A percentile compares a stretch with the other conserved stretches of the same genome.
These are phyloP conservation scores for Pelargonium citronellum DNA, from an alignment of 441 rosid species.

Conservation along the genomic window DNA sequence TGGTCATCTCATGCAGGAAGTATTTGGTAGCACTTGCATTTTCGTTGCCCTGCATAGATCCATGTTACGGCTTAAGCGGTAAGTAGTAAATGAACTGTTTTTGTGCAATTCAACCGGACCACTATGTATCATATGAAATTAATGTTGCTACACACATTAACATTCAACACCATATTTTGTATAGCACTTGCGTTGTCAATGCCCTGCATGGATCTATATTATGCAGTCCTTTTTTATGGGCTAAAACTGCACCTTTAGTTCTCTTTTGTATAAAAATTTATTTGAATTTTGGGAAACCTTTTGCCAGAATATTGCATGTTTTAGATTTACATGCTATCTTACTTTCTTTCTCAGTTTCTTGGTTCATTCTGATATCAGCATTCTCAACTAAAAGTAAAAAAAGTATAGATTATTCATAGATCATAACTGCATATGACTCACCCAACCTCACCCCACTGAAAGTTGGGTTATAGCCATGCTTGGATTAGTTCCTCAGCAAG, in stretches of 20 bases:
- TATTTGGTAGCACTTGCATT: conserved; percentile 72
- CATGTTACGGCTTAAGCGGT: conserved; percentile 78
- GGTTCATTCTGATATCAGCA: not conserved
- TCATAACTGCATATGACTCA: not conserved
- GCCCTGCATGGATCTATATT: not conserved
- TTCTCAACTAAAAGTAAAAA: not conserved
- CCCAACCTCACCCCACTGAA: not conserved
- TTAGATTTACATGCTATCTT: not conserved
- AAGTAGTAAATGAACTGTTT: conserved; percentile 24
- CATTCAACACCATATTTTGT: not conserved
- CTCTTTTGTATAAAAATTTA: not conserved
- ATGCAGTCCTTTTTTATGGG: not conserved
- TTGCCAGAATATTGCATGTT: not conserved
- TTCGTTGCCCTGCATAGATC: conserved; percentile 78
- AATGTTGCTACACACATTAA: not conserved
- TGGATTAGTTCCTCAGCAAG: not conserved
- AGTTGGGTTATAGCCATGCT: not conserved
- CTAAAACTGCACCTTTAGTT: not conserved
- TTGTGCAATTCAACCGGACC: conserved; percentile 6
- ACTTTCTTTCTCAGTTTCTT: not conserved
- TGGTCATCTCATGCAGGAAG: conserved; percentile 56
- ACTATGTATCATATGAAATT: not conserved
- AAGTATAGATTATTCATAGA: not conserved
- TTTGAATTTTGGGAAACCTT: conserved; percentile 6
- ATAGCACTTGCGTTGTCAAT: not conserved